Evolutionary conservation across 2,329 filamentous ascomycete species (phyloP).

Genomic region (Stromatinia cepivora): DNA sequence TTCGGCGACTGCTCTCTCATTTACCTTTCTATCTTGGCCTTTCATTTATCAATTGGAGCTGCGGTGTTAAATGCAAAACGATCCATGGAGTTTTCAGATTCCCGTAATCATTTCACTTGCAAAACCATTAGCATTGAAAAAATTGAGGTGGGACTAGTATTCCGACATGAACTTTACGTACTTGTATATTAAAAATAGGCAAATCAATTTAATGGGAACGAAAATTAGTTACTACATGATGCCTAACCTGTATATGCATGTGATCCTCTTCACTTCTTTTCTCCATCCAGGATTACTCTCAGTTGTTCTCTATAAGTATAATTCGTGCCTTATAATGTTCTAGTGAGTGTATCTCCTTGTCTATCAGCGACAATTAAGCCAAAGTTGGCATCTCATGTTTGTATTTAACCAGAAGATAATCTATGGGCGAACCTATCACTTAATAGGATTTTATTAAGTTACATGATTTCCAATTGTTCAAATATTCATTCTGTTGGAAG

Average conservation of each 20-base stretch:
- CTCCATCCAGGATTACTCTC: background rate
- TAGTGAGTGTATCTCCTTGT: too few relatives aligned
- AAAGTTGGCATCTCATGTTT: too few relatives aligned
- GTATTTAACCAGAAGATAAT: too few relatives aligned
- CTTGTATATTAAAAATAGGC: conserved; percentile 1
- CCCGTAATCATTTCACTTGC: background rate
- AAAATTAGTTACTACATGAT: background rate
- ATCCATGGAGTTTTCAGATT: background rate
- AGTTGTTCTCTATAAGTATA: background rate
- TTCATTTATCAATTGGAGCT: background rate
- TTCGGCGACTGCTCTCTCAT: background rate
- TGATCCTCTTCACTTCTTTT: background rate
- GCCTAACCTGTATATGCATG: background rate
- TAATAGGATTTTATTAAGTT: too few relatives aligned
- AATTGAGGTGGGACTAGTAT: background rate
- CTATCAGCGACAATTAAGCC: too few relatives aligned
- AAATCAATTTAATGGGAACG: background rate
- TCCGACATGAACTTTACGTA: background rate
- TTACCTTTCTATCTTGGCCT: background rate
- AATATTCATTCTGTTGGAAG: too few relatives aligned
- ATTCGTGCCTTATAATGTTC: too few relatives aligned
- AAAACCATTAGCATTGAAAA: background rate
- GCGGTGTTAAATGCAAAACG: background rate
- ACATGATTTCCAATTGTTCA: too few relatives aligned
- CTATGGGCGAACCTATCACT: too few relatives aligned